Conservation (phyloP, 768 basidiomycete species). For the Wakefieldia striispora region DNA sequence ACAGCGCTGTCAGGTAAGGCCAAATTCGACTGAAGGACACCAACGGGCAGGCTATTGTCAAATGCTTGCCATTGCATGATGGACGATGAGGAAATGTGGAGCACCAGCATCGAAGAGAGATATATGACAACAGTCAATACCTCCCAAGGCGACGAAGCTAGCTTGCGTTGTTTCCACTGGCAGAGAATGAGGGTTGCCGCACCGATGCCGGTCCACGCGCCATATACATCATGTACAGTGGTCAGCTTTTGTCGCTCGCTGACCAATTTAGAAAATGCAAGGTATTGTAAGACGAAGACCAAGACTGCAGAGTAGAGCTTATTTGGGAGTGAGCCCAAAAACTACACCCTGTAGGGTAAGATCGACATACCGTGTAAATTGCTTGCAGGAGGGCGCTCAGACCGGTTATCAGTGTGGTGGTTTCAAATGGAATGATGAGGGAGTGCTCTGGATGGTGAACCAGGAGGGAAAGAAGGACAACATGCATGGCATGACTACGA, state of each 20-base stretch:
- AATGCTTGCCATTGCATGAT: slow-evolving; percentile 20
- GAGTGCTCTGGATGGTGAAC: slow-evolving; percentile 4
- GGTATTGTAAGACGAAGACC: slow-evolving; percentile 14
- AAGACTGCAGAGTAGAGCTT: slow-evolving; percentile 19
- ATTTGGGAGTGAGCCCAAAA: neutral
- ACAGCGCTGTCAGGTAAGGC: neutral
- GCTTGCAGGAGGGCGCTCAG: neutral
- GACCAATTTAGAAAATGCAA: slow-evolving; percentile 10
- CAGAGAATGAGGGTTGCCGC: slow-evolving; percentile 15
- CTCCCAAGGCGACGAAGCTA: slow-evolving; percentile 3
- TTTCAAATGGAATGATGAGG: slow-evolving; percentile 1
- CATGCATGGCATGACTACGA: neutral
- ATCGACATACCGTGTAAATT: slow-evolving; percentile 4
- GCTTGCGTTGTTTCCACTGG: slow-evolving; percentile 20
- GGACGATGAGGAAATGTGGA: slow-evolving; percentile 24
- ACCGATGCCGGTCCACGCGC: slow-evolving; percentile 25
- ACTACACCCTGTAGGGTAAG: too few relatives aligned
- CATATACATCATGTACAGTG: slow-evolving; percentile 14
- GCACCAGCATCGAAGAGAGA: slow-evolving; percentile 12
- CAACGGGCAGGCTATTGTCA: neutral
- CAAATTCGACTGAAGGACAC: slow-evolving; percentile 2
- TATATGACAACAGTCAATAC: slow-evolving; percentile 10
- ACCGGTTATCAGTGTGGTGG: neutral
- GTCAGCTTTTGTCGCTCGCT: slow-evolving; percentile 12
- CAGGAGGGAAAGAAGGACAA: neutral